Evolutionary conservation across 1,284 basidiomycete species (phyloP), one percentile per base, ranked within the genome.

Genomic region (Psilocybe mexicana): DNA sequence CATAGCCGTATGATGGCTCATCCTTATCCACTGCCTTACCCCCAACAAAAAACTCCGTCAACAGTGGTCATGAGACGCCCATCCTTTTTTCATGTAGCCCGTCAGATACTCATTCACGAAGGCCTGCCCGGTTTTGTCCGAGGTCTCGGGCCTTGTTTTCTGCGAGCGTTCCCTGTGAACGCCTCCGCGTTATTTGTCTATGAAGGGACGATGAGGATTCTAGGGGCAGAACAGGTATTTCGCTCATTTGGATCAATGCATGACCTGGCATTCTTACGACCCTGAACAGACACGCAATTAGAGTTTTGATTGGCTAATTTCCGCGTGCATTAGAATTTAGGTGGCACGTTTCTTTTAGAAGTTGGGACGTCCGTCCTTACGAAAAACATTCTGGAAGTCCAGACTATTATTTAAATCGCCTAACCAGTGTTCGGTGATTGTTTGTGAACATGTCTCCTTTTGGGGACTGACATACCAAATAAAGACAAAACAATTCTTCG

Each of bases 121-220:
- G 86, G 88, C 0, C 46, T 76, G 12, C 64, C 75, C 58, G 87
- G 86, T 5, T 89, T 86, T 68, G 88, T 82, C 75, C 80, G 83
- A 57, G 85, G 85, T 1, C 67, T 87, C 44, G 77, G 77, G 4
- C 86, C 87, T 7, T 82, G 80, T 59, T 70, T 89, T 54, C 70
- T 90, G 46, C 81, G 88, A 51, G 86, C 88, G 23, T 88, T 90
- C 69, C 88, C 88, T 2, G 81, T 83, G 2, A 91, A 91, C 70
- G 87, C 87, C 0, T 86, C 81, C 57, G 88, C 88, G 0, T 77
- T 87, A 23, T 86, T 87, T 64, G 87, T 89, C 0, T 91, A 88
- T 67, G 87, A 90, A 70, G 83, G 83, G 43, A 74, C 82, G 14
- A 83, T 91, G 81, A 74, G 83, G 55, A 53, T 78, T n/a, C 68